Evolutionary conservation across 1,284 basidiomycete species (phyloP).

Genomic region (Hymenochaete sp.): DNA sequence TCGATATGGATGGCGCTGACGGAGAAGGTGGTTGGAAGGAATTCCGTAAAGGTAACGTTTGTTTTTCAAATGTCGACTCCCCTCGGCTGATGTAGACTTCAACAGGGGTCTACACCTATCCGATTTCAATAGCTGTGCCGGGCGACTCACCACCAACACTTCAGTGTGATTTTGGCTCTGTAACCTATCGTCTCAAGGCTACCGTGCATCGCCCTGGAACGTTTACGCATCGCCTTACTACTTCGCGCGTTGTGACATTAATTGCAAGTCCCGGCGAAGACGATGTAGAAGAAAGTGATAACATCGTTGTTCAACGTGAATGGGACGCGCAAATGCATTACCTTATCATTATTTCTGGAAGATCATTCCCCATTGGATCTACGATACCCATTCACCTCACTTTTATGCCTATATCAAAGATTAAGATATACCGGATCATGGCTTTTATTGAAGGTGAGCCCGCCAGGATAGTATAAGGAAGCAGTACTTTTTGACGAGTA

Average conservation of each 20-base stretch:
- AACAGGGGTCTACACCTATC: slow-evolving; percentile 87
- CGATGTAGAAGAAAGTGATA: slow-evolving; percentile 72
- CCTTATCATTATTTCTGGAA: slow-evolving; percentile 71
- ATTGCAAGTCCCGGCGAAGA: slow-evolving; percentile 74
- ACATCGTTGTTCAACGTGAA: slow-evolving; percentile 80
- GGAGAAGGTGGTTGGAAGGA: slow-evolving; percentile 70
- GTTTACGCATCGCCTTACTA: slow-evolving; percentile 67
- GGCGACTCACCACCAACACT: slow-evolving; percentile 75
- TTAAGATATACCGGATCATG: slow-evolving; percentile 73
- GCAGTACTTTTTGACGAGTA: slow-evolving; percentile 1
- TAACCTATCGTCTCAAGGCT: slow-evolving; percentile 78
- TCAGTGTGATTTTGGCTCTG: slow-evolving; percentile 70
- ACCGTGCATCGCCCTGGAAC: slow-evolving; percentile 78
- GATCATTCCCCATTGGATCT: slow-evolving; percentile 79
- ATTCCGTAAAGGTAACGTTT: slow-evolving; percentile 73
- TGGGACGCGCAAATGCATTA: slow-evolving; percentile 93
- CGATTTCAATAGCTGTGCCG: slow-evolving; percentile 86
- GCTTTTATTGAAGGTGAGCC: slow-evolving; percentile 73
- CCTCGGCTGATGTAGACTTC: background rate
- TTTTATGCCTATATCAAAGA: slow-evolving; percentile 78
- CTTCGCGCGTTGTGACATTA: slow-evolving; percentile 68
- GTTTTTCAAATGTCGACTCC: slow-evolving; percentile 3
- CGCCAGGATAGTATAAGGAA: background rate
- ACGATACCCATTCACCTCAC: slow-evolving; percentile 75
- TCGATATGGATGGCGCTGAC: slow-evolving; percentile 30